These are phyloP conservation scores for Fusarium nelsonii DNA, from an alignment of 2,329 filamentous ascomycete genomes.

Conservation along the genomic window DNA sequence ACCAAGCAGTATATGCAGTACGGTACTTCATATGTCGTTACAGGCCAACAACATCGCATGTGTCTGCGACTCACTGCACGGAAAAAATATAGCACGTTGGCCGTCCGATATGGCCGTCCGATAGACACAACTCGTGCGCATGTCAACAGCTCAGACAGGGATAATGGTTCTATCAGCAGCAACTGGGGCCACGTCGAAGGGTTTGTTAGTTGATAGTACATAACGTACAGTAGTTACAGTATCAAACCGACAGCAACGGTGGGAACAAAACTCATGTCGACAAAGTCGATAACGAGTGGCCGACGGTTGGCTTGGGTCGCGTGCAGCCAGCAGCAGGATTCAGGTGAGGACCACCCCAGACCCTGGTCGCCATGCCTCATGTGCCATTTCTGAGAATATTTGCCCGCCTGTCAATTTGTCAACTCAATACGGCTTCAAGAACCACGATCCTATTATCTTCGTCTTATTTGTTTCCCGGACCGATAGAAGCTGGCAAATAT, in stretches of 20 bases:
- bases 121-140: slow-evolving; percentile 30
- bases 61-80: slow-evolving; percentile 9
- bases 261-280: slow-evolving; percentile 41
- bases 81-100: slow-evolving; percentile 21
- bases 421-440: slow-evolving; percentile 12
- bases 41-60: slow-evolving; percentile 12
- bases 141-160: slow-evolving; percentile 25
- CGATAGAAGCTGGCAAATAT: not conserved
- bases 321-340: slow-evolving; percentile 48
- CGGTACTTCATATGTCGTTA: slow-evolving; percentile 5
- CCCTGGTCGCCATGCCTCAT: slow-evolving; percentile 41
- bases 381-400: slow-evolving; percentile 33
- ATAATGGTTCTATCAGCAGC: slow-evolving; percentile 36
- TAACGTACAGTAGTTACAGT: slow-evolving; percentile 37
- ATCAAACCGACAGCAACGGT: slow-evolving; percentile 48
- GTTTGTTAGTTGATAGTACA: slow-evolving; percentile 32
- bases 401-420: slow-evolving; percentile 31
- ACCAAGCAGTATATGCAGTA: not conserved
- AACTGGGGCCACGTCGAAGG: slow-evolving; percentile 44
- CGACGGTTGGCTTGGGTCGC: slow-evolving; percentile 46
- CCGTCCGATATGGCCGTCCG: slow-evolving; percentile 11
- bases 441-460: slow-evolving; percentile 9
- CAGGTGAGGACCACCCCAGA: slow-evolving; percentile 47
- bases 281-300: slow-evolving; percentile 41
- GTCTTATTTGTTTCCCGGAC: slow-evolving; percentile 7